phyloP scores from a whole-genome alignment of 768 basidiomycete genomes.

The Omphalotus guepiniiformis region DNA sequence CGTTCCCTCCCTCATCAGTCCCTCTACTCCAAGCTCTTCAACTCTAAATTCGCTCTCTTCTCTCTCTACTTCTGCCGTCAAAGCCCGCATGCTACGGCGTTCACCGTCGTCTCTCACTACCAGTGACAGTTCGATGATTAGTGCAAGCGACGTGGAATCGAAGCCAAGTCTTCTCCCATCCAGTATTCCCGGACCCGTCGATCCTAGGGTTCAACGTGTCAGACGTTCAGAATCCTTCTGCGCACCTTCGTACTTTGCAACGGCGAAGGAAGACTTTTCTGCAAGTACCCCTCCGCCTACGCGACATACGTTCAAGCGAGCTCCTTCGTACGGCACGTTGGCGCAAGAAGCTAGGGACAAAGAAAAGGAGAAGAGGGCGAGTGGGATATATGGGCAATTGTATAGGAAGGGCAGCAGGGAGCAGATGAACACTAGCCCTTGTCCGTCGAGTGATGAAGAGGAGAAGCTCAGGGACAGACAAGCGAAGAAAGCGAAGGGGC shows the following conservation, averaged over 20 bases:
- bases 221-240: constrained; percentile 47
- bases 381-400: constrained; percentile 4
- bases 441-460: constrained; percentile 71
- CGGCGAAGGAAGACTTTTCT: constrained; percentile 26
- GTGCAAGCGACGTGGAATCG: constrained; percentile 20
- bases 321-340: constrained; percentile 51
- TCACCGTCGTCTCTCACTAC: constrained; percentile 39
- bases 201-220: constrained; percentile 50
- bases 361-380: constrained; percentile 8
- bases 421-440: constrained; percentile 27
- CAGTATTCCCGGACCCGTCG: constrained; percentile 25
- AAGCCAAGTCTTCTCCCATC: constrained; percentile 14
- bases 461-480: constrained; percentile 57
- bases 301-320: constrained; percentile 40
- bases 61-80: constrained; percentile 31
- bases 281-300: constrained; percentile 13
- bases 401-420: constrained; percentile 2
- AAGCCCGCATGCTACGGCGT: constrained; percentile 37
- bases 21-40: constrained; percentile 63
- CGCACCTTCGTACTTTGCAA: constrained; percentile 22
- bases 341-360: constrained; percentile 23
- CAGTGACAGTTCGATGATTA: constrained; percentile 32
- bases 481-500: constrained; percentile 50
- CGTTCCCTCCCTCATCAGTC: constrained; percentile 41
- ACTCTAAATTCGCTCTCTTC: constrained; percentile 52